Conservation (phyloP, 2,329 filamentous ascomycete species). For the Arthrobotrys sphaeroides region DNA sequence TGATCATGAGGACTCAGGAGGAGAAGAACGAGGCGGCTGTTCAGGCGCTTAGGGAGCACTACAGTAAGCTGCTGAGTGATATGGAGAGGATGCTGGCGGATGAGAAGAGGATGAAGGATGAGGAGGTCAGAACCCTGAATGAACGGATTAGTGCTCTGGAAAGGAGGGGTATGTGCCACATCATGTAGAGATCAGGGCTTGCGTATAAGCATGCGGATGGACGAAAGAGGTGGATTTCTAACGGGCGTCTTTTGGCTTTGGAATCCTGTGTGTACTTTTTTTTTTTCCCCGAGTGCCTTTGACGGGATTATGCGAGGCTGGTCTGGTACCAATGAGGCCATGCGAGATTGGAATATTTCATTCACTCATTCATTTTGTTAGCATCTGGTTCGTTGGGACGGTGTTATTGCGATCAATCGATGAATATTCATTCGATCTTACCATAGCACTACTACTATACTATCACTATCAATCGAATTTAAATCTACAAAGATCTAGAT, state of each 20-base stretch:
- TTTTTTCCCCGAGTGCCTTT: not conserved
- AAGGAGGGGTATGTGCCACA: conserved; percentile 9
- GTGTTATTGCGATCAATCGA: too few relatives aligned
- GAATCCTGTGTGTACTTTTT: not conserved
- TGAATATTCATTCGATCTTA: too few relatives aligned
- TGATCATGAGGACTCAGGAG: conserved; percentile 41
- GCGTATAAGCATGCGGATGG: too few relatives aligned
- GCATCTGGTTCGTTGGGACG: too few relatives aligned
- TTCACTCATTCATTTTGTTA: not conserved
- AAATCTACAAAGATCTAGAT: too few relatives aligned
- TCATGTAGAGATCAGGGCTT: conserved; percentile 19
- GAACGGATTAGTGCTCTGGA: conserved; percentile 39
- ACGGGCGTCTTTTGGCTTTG: too few relatives aligned
- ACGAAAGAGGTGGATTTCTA: too few relatives aligned
- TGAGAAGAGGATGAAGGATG: conserved; percentile 44
- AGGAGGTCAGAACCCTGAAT: conserved; percentile 20
- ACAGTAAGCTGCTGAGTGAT: conserved; percentile 22
- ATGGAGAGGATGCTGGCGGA: conserved; percentile 31
- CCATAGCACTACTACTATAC: too few relatives aligned
- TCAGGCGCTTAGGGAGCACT: conserved; percentile 34
- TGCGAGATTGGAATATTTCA: not conserved
- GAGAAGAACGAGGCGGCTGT: conserved; percentile 47
- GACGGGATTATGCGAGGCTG: not conserved
- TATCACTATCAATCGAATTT: too few relatives aligned
- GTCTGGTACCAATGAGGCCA: too few relatives aligned